Percentiles rank a stretch among this genome's conserved stretches.
Evolutionary conservation across 2,329 filamentous ascomycete species (phyloP).

Genomic region (Claviceps lovelessii): DNA sequence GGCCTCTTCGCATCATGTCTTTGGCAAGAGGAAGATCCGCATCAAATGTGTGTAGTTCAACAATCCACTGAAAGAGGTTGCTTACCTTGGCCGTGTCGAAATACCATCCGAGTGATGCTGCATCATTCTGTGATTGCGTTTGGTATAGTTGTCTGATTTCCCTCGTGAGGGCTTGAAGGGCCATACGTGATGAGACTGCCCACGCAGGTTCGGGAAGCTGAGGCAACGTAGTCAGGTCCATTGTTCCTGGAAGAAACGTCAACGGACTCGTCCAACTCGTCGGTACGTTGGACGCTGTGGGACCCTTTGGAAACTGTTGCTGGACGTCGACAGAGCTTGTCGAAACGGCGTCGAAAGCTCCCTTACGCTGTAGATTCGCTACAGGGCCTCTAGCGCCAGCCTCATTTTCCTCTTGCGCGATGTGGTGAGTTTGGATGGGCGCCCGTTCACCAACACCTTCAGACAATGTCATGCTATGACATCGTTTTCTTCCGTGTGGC

Average conservation of each 20-base stretch:
- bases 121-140: constrained; percentile 46
- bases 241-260: constrained; percentile 48
- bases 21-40: constrained; percentile 49
- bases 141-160: constrained; percentile 52
- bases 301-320: too few species aligned
- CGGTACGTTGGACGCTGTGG: background rate
- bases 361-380: too few species aligned
- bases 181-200: constrained; percentile 15
- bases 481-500: background rate
- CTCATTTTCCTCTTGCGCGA: too few species aligned
- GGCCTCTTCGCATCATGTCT: constrained; percentile 52
- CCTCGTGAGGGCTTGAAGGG: constrained; percentile 12
- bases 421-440: background rate
- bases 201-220: constrained; percentile 34
- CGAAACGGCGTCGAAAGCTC: too few species aligned
- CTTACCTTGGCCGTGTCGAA: constrained; percentile 51
- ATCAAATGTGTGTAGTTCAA: constrained; percentile 77
- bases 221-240: constrained; percentile 48
- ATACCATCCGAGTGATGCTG: constrained; percentile 68
- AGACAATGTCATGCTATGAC: background rate
- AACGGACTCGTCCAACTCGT: background rate
- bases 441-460: background rate
- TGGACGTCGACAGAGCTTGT: too few species aligned
- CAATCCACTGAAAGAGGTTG: constrained; percentile 83
- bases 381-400: too few species aligned